Evolutionary conservation across 2,329 filamentous ascomycete genomes (phyloP), one percentile per base, ranked within the genome.

Genomic region (Chaetomium strumarium): DNA sequence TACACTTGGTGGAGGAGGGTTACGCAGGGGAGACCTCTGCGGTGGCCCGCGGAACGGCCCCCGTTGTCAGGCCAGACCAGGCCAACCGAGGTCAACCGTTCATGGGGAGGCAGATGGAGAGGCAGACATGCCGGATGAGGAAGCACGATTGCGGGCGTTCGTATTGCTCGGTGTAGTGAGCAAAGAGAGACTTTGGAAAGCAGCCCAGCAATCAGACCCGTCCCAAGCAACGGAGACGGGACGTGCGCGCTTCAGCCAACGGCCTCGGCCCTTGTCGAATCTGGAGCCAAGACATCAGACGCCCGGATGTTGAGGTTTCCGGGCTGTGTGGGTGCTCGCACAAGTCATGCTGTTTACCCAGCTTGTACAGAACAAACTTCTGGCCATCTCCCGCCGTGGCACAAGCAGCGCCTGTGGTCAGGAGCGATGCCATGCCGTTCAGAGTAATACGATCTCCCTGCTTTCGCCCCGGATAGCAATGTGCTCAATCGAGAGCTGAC

Each of bases 311-410:
- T 46, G 40, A 46, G 43, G 53, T 54, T 51, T 62, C 58, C 56
- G 58, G 56, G 36, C 16, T 31, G 40, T n/a, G 39, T 47, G 49
- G 36, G 34, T n/a, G 39, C 54, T 58, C 50, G 57, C 53, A 56
- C 55, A 58, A 58, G 56, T 62, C 60, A 63, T 61, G 62, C 61
- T 52, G 39, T 8, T 19, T 39, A 34, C 48, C 40, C 49, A 40
- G 16, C 36, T 41, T 16, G 52, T 45, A 38, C 30, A 40, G 55
- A 56, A 53, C 52, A 54, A 58, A 58, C 55, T 45, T 39, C 5
- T 42, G 36, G 39, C 12, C 41, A 45, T 51, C 14, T 36, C 38
- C 44, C 48, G 48, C 42, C n/a, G 39, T 43, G 48, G 39, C 36
- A 54, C 45, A 20, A 7, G 36, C 48, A 49, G 34, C 36, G 30